A percentile compares a stretch with the other conserved stretches of the same genome.
These are phyloP conservation scores for Pseudogymnoascus pannorum DNA, from an alignment of 2,329 filamentous ascomycete genomes.

Conservation along the genomic window DNA sequence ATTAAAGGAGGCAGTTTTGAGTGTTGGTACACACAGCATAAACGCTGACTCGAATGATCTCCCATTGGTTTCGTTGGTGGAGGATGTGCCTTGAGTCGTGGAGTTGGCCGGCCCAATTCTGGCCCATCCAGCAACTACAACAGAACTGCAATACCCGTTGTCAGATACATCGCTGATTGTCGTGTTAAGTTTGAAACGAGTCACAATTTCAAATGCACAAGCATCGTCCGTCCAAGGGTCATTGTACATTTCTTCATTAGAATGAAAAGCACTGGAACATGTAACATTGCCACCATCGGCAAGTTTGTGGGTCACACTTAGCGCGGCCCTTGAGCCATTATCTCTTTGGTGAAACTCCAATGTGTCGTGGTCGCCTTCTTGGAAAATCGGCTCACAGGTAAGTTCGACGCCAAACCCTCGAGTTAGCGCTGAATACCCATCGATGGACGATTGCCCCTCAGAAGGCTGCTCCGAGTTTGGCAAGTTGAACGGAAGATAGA, in stretches of 20 bases:
- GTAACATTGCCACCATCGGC: not conserved
- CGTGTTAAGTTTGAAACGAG: not conserved
- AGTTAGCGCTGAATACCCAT: slow-evolving; percentile 25
- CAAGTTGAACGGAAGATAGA: slow-evolving; percentile 40
- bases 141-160: slow-evolving; percentile 13
- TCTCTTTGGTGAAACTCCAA: not conserved
- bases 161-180: not conserved
- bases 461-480: not conserved
- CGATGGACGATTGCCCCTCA: not conserved
- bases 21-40: slow-evolving; percentile 31
- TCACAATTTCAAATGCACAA: not conserved
- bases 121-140: slow-evolving; percentile 17
- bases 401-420: slow-evolving; percentile 30
- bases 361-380: not conserved
- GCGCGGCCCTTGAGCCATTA: slow-evolving; percentile 8
- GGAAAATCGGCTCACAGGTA: slow-evolving; percentile 26
- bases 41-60: not conserved
- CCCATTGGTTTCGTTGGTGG: not conserved
- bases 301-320: slow-evolving; percentile 1
- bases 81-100: not conserved
- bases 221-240: not conserved
- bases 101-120: slow-evolving; percentile 10
- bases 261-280: not conserved
- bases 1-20: slow-evolving; percentile 29
- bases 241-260: not conserved